Base-by-base conservation (phyloP, 2,329 filamentous ascomycete genomes). In the Fusarium liriodendri region DNA sequence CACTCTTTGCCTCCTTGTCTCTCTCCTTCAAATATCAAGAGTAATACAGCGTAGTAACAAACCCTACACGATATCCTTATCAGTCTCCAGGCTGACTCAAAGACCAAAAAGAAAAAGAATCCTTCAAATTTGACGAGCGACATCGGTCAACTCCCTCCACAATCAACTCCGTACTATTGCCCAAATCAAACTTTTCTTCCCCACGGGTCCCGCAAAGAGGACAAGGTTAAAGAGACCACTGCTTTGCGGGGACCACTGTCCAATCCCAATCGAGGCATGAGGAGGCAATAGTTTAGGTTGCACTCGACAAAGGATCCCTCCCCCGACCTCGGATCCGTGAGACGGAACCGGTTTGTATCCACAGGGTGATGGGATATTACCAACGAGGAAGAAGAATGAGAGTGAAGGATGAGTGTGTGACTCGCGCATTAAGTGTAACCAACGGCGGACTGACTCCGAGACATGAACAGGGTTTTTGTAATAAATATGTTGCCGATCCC, bases 241-340 rank as follows among this genome's bases (percentile, higher is more conserved):
- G 52, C 38, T 59, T 29, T 25, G 73, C 70, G 73, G 73, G 73
- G 70, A 67, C 37, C 10, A 11, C 9, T 38, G 33, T 62, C 57
- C 52, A 66, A 47, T 52, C 57, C 45, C 27, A 33, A 35, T 37
- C 11, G 3, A 37, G 33, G 45, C 14, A 20, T 11, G n/a, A n/a
- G 38, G 40, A 20, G 22, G 25, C 45, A 29, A 50, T 27, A 50
- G 54, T 54, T 66, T 58, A 62, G 52, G 61, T 66, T 40, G 50
- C 59, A 54, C 61, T 20, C 5, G 20, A 40, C 62, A 52, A 61
- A 45, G 42, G 16, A 20, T 37, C 20, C 40, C 29, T 32, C 40
- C 14, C 32, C 72, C 72, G 73, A 75, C 73, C 72, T 75, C 72
- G 72, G 73, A 67, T 75, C 63, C 65, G 33, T 40, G 55, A 62